phyloP scores from a whole-genome alignment of 495 filamentous ascomycete genomes.

The Tuber aestivum region DNA sequence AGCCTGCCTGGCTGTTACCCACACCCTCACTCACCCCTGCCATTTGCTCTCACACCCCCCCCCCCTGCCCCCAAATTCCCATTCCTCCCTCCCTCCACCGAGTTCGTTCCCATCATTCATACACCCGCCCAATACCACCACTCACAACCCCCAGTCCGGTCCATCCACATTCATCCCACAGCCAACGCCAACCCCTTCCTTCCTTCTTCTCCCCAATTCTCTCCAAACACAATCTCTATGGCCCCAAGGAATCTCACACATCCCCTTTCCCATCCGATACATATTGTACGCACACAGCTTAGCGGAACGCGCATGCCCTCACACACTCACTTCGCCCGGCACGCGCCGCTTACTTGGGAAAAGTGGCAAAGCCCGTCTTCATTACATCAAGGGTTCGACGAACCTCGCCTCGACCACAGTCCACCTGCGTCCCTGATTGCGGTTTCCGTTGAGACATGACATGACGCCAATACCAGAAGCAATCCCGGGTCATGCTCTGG shows the following conservation, averaged over 20 bases:
- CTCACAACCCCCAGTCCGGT: slow-evolving; percentile 7
- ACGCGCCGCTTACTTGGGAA: slow-evolving; percentile 42
- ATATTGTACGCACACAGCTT: slow-evolving; percentile 36
- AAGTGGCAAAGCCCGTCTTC: slow-evolving; percentile 42
- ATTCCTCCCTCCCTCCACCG: slow-evolving; percentile 22
- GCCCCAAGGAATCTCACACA: slow-evolving; percentile 37
- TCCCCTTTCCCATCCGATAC: slow-evolving; percentile 39
- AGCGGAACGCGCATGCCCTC: slow-evolving; percentile 39
- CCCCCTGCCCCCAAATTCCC: slow-evolving; percentile 17
- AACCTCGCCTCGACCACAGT: slow-evolving; percentile 30
- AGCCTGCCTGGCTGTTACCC: neutral
- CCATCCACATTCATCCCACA: slow-evolving; percentile 36
- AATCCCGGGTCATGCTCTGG: slow-evolving; percentile 38
- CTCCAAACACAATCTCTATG: slow-evolving; percentile 36
- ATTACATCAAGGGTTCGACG: slow-evolving; percentile 43
- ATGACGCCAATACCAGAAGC: slow-evolving; percentile 39
- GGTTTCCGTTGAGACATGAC: slow-evolving; percentile 39
- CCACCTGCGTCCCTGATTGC: slow-evolving; percentile 25
- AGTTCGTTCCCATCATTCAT: slow-evolving; percentile 15
- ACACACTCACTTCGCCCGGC: slow-evolving; percentile 41
- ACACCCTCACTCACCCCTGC: slow-evolving; percentile 2
- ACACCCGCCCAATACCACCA: neutral
- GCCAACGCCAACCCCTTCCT: slow-evolving; percentile 37
- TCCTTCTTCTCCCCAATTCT: slow-evolving; percentile 33
- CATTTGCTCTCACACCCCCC: slow-evolving; percentile 21